Base-by-base conservation (phyloP, 768 basidiomycete species). In the Tricholomella constricta region DNA sequence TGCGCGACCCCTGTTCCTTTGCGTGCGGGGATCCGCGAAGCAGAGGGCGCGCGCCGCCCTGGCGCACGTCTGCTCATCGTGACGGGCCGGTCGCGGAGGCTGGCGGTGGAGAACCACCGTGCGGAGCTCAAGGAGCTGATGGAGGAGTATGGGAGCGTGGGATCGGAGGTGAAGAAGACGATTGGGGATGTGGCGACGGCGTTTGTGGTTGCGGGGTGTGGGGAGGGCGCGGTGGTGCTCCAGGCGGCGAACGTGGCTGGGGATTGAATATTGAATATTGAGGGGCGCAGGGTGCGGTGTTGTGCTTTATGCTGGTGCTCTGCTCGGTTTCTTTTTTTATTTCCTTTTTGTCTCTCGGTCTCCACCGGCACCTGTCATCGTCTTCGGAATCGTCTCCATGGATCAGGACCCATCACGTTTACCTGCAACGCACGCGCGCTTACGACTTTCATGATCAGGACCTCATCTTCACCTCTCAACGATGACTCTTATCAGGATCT, bases 181-280 rank as follows among this genome's bases (percentile, higher is more conserved):
- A 76, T 96, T 22, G 95, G 95, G 2, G 91, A 95, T 65, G 86
- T 91, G 15, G 90, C 84, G 2, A 81, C 86, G 35, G 86, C 86
- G 40, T 82, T 95, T 65, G 82, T 94, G 11, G 73, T 86, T 2
- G 75, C 83, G 6, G 81, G 80, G 1, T 73, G 76, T 45, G 80
- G 79, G 31, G 74, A 77, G 37, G 88, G 83, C 17, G 61, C 91
- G 35, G 71, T 91, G 31, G 88, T 92, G 1, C 63, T 92, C 29
- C 90, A 91, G 71, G 82, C 85, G 41, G 71, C 76, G 38, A 49
- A 50, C 6, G 15, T 47, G 2, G 25, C 32, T 12, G 22, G 20
- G 41, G 55, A 52, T 45, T 52, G 49, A 52, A n/a, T n/a, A n/a
- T n/a, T n/a, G n/a, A n/a, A n/a, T n/a, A n/a, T n/a, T n/a, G n/a